Conservation (phyloP, 2,329 filamentous ascomycete species). For the Teratosphaeria pseudoeucalypti region DNA sequence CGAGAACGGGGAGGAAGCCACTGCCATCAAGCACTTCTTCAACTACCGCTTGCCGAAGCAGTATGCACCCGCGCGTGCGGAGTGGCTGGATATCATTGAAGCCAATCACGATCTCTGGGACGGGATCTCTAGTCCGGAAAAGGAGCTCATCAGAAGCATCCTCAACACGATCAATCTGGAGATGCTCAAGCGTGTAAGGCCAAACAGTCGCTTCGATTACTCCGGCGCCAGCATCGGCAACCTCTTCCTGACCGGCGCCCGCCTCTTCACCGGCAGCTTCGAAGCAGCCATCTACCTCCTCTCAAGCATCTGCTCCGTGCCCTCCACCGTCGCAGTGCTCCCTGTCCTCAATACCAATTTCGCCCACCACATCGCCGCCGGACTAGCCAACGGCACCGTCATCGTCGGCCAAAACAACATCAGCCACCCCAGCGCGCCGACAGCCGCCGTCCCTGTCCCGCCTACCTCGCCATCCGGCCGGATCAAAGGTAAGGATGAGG, state of each 20-base stretch:
- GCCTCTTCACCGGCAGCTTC: constrained; percentile 84
- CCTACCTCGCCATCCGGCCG: constrained; percentile 14
- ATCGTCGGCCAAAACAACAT: constrained; percentile 92
- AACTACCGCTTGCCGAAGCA: constrained; percentile 69
- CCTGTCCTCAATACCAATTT: constrained; percentile 93
- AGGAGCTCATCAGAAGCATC: constrained; percentile 42
- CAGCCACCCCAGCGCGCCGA: constrained; percentile 66
- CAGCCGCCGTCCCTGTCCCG: constrained; percentile 25
- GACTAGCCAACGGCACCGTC: constrained; percentile 60
- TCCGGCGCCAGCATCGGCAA: constrained; percentile 42
- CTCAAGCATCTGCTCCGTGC: constrained; percentile 75
- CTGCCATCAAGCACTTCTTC: constrained; percentile 72
- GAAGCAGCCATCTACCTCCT: constrained; percentile 88
- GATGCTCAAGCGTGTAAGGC: constrained; percentile 37
- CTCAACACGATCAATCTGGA: constrained; percentile 41
- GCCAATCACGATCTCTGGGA: constrained; percentile 67
- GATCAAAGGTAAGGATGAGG: constrained; percentile 22
- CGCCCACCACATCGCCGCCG: constrained; percentile 84
- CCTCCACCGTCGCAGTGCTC: constrained; percentile 64
- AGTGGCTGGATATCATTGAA: constrained; percentile 87
- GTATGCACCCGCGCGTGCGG: constrained; percentile 51
- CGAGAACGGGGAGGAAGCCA: constrained; percentile 49
- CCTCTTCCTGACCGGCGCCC: constrained; percentile 54
- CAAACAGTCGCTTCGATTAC: constrained; percentile 39
- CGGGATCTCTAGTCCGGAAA: constrained; percentile 39